Percentiles rank a stretch among this genome's conserved stretches.
These are phyloP conservation scores for Scytalidium lignicola DNA, from an alignment of 2,329 filamentous ascomycete genomes.

Conservation along the genomic window DNA sequence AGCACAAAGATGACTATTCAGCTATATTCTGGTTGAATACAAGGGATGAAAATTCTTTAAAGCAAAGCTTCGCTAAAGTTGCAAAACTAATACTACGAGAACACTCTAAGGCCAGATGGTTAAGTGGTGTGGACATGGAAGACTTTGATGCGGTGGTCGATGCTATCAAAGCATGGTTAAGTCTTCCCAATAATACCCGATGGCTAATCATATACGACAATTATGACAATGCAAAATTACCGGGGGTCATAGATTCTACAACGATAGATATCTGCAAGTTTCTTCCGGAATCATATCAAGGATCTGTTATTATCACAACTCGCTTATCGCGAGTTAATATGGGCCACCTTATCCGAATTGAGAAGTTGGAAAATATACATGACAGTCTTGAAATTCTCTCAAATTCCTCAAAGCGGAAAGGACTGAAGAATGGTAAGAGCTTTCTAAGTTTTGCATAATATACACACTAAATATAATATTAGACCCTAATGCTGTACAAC, in stretches of 20 bases:
- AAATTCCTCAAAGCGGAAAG: constrained; percentile 7
- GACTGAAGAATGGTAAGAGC: constrained; percentile 3
- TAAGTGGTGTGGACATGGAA: neutral
- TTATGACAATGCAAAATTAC: constrained; percentile 21
- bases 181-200: constrained; percentile 18
- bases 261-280: constrained; percentile 8
- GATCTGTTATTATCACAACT: constrained; percentile 13
- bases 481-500: constrained; percentile 9
- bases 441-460: neutral
- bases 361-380: constrained; percentile 6
- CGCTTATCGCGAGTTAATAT: constrained; percentile 4
- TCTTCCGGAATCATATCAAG: constrained; percentile 6
- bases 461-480: constrained; percentile 4
- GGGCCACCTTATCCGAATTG: constrained; percentile 1
- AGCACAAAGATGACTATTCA: constrained; percentile 12
- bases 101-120: neutral
- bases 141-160: constrained; percentile 4
- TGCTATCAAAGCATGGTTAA: constrained; percentile 8
- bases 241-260: constrained; percentile 1
- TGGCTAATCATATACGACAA: constrained; percentile 33
- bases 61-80: constrained; percentile 20
- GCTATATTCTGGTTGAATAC: constrained; percentile 14
- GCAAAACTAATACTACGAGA: constrained; percentile 4
- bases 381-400: constrained; percentile 10
- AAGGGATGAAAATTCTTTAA: constrained; percentile 15